phyloP scores from a whole-genome alignment of 495 filamentous ascomycete genomes.

The Lichina pygmaea region DNA sequence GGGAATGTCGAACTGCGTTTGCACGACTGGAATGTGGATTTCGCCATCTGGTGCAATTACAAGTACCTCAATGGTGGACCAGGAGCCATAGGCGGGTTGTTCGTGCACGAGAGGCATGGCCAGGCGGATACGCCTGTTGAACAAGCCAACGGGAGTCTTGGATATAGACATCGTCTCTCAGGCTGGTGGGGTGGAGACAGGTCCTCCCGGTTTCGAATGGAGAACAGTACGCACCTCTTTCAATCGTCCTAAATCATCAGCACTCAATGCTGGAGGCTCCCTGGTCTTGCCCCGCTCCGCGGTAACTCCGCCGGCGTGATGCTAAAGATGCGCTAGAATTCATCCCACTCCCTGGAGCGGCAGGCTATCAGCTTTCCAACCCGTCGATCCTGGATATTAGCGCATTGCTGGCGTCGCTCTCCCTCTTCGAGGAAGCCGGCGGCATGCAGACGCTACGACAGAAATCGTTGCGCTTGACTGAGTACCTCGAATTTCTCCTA shows the following conservation, averaged over 20 bases:
- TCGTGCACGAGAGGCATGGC: conserved; percentile 59
- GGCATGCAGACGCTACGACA: conserved; percentile 37
- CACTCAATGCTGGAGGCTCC: neutral
- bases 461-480: conserved; percentile 52
- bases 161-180: conserved; percentile 31
- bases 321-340: conserved; percentile 22
- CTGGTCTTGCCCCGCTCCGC: neutral
- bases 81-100: conserved; percentile 62
- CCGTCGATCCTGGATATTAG: conserved; percentile 38
- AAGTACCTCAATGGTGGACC: conserved; percentile 91
- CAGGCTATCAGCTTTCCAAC: conserved; percentile 44
- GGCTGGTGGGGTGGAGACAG: conserved; percentile 86
- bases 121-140: conserved; percentile 13
- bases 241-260: neutral
- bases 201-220: conserved; percentile 50
- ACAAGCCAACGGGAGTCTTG: conserved; percentile 11
- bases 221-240: conserved; percentile 20
- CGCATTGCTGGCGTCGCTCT: conserved; percentile 47
- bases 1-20: conserved; percentile 69
- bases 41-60: conserved; percentile 91
- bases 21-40: conserved; percentile 88
- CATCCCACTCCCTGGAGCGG: conserved; percentile 38
- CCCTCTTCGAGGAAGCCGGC: conserved; percentile 45
- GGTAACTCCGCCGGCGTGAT: neutral
- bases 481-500: conserved; percentile 37